Base-by-base conservation (phyloP, 768 basidiomycete species). In the Lentinula sp. region DNA sequence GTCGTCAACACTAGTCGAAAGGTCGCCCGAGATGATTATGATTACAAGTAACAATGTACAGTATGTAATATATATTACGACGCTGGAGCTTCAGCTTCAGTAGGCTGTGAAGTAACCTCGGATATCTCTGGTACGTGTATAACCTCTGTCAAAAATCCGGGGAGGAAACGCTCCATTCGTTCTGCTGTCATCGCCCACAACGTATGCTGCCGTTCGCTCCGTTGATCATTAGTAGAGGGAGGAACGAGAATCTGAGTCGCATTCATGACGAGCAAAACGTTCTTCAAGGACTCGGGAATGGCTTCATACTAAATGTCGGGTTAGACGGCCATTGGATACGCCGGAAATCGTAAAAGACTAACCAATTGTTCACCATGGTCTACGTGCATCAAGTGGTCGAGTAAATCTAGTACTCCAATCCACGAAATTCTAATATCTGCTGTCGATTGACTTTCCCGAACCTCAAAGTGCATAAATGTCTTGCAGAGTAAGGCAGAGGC, bases 261-360 rank as follows among this genome's bases (percentile, higher is more conserved):
- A 66, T 95, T 88, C 93, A 99, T 95, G 53, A 99, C 96, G 52
- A 98, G 81, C 15, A 99, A 76, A 53, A 96, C 91, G 68, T 98
- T 98, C 76, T 98, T 98, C 67, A 99, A 81, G 1, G 95, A 95
- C 73, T 99, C 97, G 1, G 93, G 94, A 18, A 97, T 82, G 0
- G 96, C 96, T 71, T 99, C 97, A 70, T 88, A 88, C 96, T 98
- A 37, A 7, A 41, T 5, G 35, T 43, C 23, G 39, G 20, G 9
- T 23, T n/a, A 33, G 7, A 9, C 6, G 9, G 20, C 46, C 28
- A 3, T 28, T 28, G 20, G 9, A 12, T 48, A 23, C 20, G 46
- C 46, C 52, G 13, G n/a, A 43, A 65, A 46, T 64, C 55, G 39
- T 36, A 57, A 36, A 42, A 18, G 6, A 79, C 90, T 67, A 65